Percentiles rank a stretch among this genome's conserved stretches.
phyloP scores from a whole-genome alignment of 768 basidiomycete genomes.

The Fibroporia radiculosa region DNA sequence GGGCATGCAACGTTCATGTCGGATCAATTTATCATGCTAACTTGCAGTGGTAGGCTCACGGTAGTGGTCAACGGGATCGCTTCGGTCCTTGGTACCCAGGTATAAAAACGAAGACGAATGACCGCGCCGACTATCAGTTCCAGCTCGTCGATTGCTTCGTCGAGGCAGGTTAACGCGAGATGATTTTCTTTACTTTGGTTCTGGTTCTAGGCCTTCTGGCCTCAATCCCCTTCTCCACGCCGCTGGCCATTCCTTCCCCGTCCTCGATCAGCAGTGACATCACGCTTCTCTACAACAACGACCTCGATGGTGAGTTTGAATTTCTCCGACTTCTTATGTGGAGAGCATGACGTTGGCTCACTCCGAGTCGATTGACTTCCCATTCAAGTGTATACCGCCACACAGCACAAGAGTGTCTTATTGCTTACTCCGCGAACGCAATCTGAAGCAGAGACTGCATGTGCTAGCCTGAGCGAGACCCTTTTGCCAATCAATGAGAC shows the following conservation, averaged over 20 bases:
- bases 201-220: not conserved
- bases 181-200: not conserved
- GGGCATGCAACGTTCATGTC: too few relatives aligned
- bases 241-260: constrained; percentile 5
- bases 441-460: constrained; percentile 10
- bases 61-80: too few relatives aligned
- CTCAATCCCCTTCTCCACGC: not conserved
- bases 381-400: constrained; percentile 13
- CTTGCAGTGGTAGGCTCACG: too few relatives aligned
- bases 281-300: constrained; percentile 19
- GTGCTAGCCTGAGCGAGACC: constrained; percentile 16
- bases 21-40: too few relatives aligned
- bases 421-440: constrained; percentile 11
- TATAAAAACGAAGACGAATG: too few relatives aligned
- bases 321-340: not conserved
- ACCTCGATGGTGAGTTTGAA: constrained; percentile 14
- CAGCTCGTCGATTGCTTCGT: too few relatives aligned
- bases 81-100: too few relatives aligned
- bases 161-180: not conserved
- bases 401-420: constrained; percentile 15
- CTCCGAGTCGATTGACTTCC: too few relatives aligned
- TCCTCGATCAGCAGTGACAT: constrained; percentile 11
- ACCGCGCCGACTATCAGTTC: too few relatives aligned
- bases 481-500: constrained; percentile 16
- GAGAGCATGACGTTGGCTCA: not conserved